phyloP scores from a whole-genome alignment of 2,329 filamentous ascomycete genomes.

The Epichloe baconii region DNA sequence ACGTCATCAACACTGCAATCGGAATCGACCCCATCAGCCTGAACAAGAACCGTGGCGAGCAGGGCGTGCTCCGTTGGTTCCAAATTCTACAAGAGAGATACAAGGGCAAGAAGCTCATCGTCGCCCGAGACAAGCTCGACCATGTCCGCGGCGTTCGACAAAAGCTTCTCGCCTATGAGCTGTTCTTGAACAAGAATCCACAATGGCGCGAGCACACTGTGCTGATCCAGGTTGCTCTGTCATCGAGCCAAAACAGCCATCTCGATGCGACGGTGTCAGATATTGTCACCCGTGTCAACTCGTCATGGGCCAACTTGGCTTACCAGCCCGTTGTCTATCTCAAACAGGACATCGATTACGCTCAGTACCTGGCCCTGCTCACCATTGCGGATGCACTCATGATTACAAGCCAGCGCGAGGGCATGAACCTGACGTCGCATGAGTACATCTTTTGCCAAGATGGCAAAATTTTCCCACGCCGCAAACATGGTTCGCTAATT shows the following conservation, averaged over 20 bases:
- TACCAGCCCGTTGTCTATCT: constrained; percentile 90
- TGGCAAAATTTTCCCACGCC: constrained; percentile 51
- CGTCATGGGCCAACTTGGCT: constrained; percentile 75
- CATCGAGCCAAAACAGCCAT: constrained; percentile 76
- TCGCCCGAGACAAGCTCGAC: constrained; percentile 88
- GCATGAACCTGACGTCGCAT: constrained; percentile 93
- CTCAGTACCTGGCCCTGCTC: constrained; percentile 83
- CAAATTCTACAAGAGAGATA: constrained; percentile 72
- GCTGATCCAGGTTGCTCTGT: constrained; percentile 86
- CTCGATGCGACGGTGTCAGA: constrained; percentile 81
- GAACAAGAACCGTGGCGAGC: constrained; percentile 53
- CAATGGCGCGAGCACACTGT: constrained; percentile 82
- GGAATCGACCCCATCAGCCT: constrained; percentile 79
- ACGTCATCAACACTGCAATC: constrained; percentile 74
- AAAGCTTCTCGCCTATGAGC: constrained; percentile 81
- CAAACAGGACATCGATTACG: constrained; percentile 86
- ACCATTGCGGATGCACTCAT: constrained; percentile 84
- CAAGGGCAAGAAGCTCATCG: constrained; percentile 77
- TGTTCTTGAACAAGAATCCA: constrained; percentile 89
- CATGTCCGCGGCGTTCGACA: constrained; percentile 84
- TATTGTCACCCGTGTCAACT: constrained; percentile 91
- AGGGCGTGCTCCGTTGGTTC: constrained; percentile 67
- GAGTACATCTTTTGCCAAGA: constrained; percentile 93
- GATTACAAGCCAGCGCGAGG: constrained; percentile 89
- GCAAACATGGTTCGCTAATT: constrained; percentile 80